phyloP scores from a whole-genome alignment of 495 filamentous ascomycete genomes.

The Aspergillus hancockii region DNA sequence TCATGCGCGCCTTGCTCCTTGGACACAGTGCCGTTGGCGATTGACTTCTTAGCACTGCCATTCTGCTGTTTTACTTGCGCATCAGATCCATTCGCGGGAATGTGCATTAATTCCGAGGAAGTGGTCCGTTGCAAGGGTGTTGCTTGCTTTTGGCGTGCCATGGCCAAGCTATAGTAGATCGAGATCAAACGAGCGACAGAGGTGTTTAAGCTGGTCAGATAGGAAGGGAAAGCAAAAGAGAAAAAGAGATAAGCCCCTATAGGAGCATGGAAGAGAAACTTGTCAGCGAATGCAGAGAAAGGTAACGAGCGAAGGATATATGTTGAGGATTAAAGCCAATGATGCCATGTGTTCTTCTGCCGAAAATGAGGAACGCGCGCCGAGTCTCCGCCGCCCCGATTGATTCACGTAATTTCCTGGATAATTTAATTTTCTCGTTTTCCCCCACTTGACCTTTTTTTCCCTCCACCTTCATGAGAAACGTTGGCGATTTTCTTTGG shows the following conservation, averaged over 20 bases:
- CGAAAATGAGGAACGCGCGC: constrained; percentile 19
- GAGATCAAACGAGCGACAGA: constrained; percentile 4
- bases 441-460: constrained; percentile 3
- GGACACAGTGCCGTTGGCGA: constrained; percentile 42
- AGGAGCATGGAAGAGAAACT: background rate
- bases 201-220: background rate
- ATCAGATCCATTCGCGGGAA: constrained; percentile 32
- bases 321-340: constrained; percentile 20
- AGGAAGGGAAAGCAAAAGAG: background rate
- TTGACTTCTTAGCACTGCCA: constrained; percentile 21
- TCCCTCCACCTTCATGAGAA: background rate
- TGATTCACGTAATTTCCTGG: constrained; percentile 12
- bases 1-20: constrained; percentile 31
- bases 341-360: constrained; percentile 47
- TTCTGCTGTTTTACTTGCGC: constrained; percentile 29
- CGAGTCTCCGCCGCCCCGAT: constrained; percentile 17
- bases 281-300: background rate
- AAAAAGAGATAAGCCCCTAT: background rate
- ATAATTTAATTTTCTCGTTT: constrained; percentile 4
- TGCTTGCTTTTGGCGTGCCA: constrained; percentile 74
- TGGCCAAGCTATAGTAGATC: constrained; percentile 28
- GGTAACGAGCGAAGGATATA: background rate
- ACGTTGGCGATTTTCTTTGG: background rate
- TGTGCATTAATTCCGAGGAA: constrained; percentile 61
- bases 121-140: constrained; percentile 64